Conservation (phyloP, 352 stramenopile species). For the Phytophthora pluvialis region DNA sequence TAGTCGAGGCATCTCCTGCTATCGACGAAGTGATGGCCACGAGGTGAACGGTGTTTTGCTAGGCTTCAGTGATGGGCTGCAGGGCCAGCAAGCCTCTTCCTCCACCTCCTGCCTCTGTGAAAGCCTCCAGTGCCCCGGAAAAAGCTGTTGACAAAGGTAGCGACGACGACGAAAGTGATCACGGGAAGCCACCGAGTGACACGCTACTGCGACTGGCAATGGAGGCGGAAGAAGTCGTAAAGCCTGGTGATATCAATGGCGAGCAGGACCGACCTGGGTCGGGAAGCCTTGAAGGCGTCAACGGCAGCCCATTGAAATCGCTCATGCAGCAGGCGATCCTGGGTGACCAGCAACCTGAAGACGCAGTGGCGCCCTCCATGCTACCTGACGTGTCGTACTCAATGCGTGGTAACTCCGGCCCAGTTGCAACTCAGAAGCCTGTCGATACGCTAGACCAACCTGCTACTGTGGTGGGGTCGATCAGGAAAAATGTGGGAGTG, state of each 20-base stretch:
- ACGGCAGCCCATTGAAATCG: conserved; percentile 21
- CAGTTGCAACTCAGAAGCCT: conserved; percentile 9
- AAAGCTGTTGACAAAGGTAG: conserved; percentile 5
- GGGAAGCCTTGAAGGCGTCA: conserved; percentile 4
- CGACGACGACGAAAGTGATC: neutral
- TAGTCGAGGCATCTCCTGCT: conserved; percentile 5
- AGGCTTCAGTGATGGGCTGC: conserved; percentile 31
- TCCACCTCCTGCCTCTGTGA: conserved; percentile 3
- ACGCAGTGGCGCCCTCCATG: conserved; percentile 19
- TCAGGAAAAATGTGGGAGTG: conserved; percentile 10
- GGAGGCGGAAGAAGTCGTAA: conserved; percentile 13
- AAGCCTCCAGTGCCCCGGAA: neutral
- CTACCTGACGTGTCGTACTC: conserved; percentile 43
- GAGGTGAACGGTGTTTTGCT: conserved; percentile 5
- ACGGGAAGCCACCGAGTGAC: conserved; percentile 7
- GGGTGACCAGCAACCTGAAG: conserved; percentile 29
- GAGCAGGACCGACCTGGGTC: neutral
- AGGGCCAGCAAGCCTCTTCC: conserved; percentile 22
- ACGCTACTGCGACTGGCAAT: conserved; percentile 32
- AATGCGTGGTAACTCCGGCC: conserved; percentile 28
- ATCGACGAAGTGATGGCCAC: conserved; percentile 28
- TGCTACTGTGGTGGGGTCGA: neutral
- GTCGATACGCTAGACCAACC: conserved; percentile 20
- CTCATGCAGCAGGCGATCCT: conserved; percentile 30
- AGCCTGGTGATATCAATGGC: neutral